Evolutionary conservation across 345 rosid species (phyloP).

Genomic region (Eutrema yunnanense): DNA sequence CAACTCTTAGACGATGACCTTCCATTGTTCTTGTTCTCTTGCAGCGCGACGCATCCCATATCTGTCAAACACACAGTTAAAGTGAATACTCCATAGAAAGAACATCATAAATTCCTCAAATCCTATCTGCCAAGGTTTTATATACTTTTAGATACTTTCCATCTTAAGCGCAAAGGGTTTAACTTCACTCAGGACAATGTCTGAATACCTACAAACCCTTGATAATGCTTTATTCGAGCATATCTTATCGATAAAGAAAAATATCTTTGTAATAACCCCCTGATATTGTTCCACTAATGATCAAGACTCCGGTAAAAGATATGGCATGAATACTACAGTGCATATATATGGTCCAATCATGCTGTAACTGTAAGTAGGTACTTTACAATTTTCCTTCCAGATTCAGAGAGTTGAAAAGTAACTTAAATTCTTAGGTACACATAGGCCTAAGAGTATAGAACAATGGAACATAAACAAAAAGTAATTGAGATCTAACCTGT

Average conservation of each 20-base stretch:
- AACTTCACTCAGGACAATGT: not conserved
- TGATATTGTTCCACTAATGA: not conserved
- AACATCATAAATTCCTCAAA: not conserved
- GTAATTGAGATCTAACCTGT: constrained; percentile 51
- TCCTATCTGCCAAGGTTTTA: not conserved
- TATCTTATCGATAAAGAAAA: not conserved
- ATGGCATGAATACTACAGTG: not conserved
- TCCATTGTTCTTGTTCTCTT: constrained; percentile 88
- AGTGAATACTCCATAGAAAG: not conserved
- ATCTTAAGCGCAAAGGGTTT: not conserved
- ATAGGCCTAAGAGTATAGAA: not conserved
- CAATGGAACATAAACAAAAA: not conserved
- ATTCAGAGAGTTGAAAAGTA: constrained; percentile 1
- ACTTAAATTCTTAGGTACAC: not conserved
- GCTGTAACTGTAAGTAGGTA: not conserved
- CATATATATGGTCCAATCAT: not conserved
- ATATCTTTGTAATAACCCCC: not conserved
- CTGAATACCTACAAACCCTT: not conserved
- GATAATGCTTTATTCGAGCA: not conserved
- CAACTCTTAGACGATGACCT: constrained; percentile 91
- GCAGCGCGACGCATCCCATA: constrained; percentile 94
- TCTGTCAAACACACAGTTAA: constrained; percentile 32
- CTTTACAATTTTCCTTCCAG: not conserved
- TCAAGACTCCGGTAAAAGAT: not conserved
- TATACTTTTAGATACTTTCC: not conserved